Percentiles rank a stretch among this genome's conserved stretches.
These are phyloP conservation scores for Colletotrichum incanum DNA, from an alignment of 2,329 filamentous ascomycete genomes.

Conservation along the genomic window DNA sequence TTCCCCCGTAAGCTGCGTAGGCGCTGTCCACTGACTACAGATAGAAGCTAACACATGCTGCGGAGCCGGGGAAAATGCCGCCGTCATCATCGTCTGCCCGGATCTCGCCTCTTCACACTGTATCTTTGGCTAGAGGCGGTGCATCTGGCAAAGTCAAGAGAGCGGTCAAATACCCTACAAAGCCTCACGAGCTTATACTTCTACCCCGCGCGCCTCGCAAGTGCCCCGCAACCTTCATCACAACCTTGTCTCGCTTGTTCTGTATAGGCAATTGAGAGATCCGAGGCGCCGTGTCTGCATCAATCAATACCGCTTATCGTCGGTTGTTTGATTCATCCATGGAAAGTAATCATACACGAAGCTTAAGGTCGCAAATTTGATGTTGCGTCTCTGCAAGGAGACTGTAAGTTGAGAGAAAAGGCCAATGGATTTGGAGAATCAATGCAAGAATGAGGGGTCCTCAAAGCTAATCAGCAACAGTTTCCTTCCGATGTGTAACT, in stretches of 20 bases:
- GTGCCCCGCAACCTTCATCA: constrained; percentile 40
- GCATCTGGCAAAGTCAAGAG: constrained; percentile 1
- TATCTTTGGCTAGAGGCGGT: constrained; percentile 16
- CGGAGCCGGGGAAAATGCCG: background rate
- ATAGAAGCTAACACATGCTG: background rate
- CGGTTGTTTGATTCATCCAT: constrained; percentile 26
- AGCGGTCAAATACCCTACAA: background rate
- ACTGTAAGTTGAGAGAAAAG: constrained; percentile 11
- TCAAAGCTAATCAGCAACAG: constrained; percentile 28
- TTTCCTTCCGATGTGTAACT: background rate
- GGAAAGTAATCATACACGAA: constrained; percentile 12
- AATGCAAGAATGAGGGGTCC: constrained; percentile 32
- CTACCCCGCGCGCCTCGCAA: constrained; percentile 33
- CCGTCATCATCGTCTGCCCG: constrained; percentile 21
- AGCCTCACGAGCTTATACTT: constrained; percentile 33
- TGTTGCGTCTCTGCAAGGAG: constrained; percentile 6
- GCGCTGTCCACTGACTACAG: background rate
- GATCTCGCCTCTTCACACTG: constrained; percentile 4
- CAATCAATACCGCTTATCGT: constrained; percentile 10
- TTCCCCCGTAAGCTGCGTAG: background rate
- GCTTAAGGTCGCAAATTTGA: background rate
- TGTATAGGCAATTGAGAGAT: background rate
- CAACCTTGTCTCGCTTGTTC: constrained; percentile 20
- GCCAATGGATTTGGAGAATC: constrained; percentile 32
- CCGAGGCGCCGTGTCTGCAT: background rate